Evolutionary conservation across 352 stramenopile genomes (phyloP).

Genomic region (Bremia lactucae): DNA sequence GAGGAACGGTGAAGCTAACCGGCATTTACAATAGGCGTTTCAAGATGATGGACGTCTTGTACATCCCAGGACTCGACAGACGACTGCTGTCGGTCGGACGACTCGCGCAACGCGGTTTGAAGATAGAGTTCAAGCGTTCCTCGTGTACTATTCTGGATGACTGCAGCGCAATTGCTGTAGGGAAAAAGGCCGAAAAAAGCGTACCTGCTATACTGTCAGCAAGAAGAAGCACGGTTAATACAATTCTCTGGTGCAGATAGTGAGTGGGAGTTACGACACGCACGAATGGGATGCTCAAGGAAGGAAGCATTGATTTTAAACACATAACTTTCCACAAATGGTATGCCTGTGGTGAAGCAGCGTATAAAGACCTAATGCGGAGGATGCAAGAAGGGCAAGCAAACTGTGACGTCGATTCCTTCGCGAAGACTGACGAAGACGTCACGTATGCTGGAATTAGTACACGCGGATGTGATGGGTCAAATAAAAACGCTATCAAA

Average conservation of each 20-base stretch:
- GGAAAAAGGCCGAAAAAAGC: conserved; percentile 6
- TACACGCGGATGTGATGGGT: not conserved
- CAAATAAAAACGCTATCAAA: conserved; percentile 8
- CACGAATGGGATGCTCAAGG: conserved; percentile 3
- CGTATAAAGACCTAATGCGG: conserved; percentile 5
- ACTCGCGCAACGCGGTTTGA: conserved; percentile 1
- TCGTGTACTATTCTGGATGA: too few relatives aligned
- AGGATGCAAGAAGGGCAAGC: conserved; percentile 12
- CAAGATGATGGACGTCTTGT: conserved; percentile 1
- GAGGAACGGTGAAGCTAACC: conserved; percentile 1
- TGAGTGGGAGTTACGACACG: conserved; percentile 20
- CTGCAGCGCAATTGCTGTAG: too few relatives aligned
- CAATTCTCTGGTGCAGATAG: conserved; percentile 3
- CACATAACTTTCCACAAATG: conserved; percentile 1
- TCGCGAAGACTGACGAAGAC: conserved; percentile 6
- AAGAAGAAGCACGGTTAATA: conserved; percentile 4
- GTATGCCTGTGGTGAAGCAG: not conserved
- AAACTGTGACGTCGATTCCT: conserved; percentile 4
- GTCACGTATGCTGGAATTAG: conserved; percentile 1
- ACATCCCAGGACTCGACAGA: conserved; percentile 13
- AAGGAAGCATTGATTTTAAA: conserved; percentile 1
- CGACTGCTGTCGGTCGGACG: conserved; percentile 12
- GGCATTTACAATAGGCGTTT: not conserved
- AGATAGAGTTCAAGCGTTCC: not conserved
- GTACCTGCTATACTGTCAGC: conserved; percentile 9